A percentile compares a stretch with the other conserved stretches of the same genome.
phyloP scores from a whole-genome alignment of 805 yeast species.

The Ogataea methanolica region DNA sequence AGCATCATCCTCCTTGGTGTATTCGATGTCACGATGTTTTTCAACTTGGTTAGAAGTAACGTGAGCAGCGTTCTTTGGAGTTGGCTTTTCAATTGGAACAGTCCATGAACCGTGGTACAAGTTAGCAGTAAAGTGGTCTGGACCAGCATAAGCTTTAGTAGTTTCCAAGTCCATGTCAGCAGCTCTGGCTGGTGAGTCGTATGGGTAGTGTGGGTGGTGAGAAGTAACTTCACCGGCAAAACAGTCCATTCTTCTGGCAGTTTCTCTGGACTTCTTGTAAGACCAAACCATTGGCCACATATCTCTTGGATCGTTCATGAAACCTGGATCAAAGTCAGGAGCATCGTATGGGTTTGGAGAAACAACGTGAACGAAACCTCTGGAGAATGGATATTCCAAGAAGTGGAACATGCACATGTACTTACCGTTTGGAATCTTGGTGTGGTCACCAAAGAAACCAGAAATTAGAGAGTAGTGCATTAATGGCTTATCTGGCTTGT shows the following conservation, averaged over 20 bases:
- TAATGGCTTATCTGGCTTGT: slow-evolving; percentile 29
- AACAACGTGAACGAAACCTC: slow-evolving; percentile 22
- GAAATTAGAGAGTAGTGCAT: slow-evolving; percentile 29
- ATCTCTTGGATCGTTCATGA: slow-evolving; percentile 26
- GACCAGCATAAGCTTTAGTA: slow-evolving; percentile 23
- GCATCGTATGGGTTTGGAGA: slow-evolving; percentile 24
- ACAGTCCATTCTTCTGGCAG: slow-evolving; percentile 27
- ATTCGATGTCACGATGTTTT: slow-evolving; percentile 19
- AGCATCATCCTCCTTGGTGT: slow-evolving; percentile 22
- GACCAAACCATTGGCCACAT: slow-evolving; percentile 29
- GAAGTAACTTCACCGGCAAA: slow-evolving; percentile 28
- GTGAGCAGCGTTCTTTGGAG: slow-evolving; percentile 15
- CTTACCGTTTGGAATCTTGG: slow-evolving; percentile 26
- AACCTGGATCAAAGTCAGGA: slow-evolving; percentile 28
- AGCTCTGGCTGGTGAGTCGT: slow-evolving; percentile 26
- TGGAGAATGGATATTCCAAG: slow-evolving; percentile 29
- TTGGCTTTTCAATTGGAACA: slow-evolving; percentile 23
- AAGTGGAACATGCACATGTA: slow-evolving; percentile 28
- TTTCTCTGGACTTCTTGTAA: slow-evolving; percentile 27
- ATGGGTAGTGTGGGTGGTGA: slow-evolving; percentile 24
- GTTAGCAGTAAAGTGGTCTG: slow-evolving; percentile 23
- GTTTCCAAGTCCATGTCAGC: slow-evolving; percentile 24
- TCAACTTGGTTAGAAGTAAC: slow-evolving; percentile 24
- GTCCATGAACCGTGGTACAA: slow-evolving; percentile 29
- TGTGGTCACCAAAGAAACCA: slow-evolving; percentile 29